Conservation (phyloP, 345 rosid species). For the Citrus inodora region DNA sequence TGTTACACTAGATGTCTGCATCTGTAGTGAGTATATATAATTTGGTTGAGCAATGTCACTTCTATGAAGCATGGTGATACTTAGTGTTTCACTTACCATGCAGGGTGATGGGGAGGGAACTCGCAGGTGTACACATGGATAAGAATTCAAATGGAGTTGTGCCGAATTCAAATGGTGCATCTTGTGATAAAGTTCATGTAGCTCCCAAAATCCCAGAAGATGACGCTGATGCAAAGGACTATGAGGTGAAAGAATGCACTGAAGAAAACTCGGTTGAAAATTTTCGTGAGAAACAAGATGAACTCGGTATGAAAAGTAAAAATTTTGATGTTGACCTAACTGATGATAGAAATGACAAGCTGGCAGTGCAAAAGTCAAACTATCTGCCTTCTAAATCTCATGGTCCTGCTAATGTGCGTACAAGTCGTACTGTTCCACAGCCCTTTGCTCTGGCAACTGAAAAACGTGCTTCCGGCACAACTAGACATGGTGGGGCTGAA, state of each 20-base stretch:
- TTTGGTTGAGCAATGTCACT: neutral
- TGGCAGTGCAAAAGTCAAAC: slow-evolving; percentile 33
- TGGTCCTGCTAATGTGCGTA: slow-evolving; percentile 24
- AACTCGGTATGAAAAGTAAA: slow-evolving; percentile 37
- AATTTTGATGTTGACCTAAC: slow-evolving; percentile 22
- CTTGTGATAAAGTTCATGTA: slow-evolving; percentile 39
- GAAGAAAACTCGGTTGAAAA: slow-evolving; percentile 34
- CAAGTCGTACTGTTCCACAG: slow-evolving; percentile 35
- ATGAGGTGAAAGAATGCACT: slow-evolving; percentile 56
- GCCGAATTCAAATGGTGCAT: slow-evolving; percentile 25
- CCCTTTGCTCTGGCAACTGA: slow-evolving; percentile 55
- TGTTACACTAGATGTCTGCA: neutral
- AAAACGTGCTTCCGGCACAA: slow-evolving; percentile 31
- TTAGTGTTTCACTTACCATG: slow-evolving; percentile 8
- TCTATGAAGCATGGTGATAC: slow-evolving; percentile 11
- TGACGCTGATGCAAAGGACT: slow-evolving; percentile 36
- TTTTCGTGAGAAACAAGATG: slow-evolving; percentile 36
- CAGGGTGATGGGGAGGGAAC: slow-evolving; percentile 85
- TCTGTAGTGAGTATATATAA: neutral
- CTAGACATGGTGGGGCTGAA: slow-evolving; percentile 25
- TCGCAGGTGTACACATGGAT: slow-evolving; percentile 54
- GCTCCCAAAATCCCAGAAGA: slow-evolving; percentile 50
- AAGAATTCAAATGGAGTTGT: slow-evolving; percentile 47
- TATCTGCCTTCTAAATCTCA: slow-evolving; percentile 32
- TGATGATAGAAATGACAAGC: slow-evolving; percentile 27